Conservation (phyloP, 306 rosid genomes). For the Albizia julibrissin region DNA sequence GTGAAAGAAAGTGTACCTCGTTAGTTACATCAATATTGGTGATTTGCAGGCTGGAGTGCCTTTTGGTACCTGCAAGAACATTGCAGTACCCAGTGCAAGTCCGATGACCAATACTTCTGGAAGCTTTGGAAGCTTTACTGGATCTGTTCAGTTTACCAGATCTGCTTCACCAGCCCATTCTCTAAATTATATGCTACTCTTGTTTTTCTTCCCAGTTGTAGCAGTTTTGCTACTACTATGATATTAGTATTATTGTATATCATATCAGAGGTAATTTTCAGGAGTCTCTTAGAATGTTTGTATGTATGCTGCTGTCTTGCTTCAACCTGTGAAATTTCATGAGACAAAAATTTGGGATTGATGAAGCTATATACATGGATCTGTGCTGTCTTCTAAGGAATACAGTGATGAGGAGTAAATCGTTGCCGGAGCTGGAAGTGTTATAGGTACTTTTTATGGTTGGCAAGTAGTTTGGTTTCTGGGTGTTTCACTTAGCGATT, state of each 20-base stretch:
- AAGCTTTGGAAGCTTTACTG: slow-evolving; percentile 87
- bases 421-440: slow-evolving; percentile 14
- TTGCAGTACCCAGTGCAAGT: slow-evolving; percentile 54
- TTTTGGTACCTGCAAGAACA: slow-evolving; percentile 85
- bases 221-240: slow-evolving; percentile 41
- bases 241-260: slow-evolving; percentile 22
- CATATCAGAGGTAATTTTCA: slow-evolving; percentile 38
- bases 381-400: slow-evolving; percentile 12
- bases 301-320: slow-evolving; percentile 39
- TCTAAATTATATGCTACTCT: slow-evolving; percentile 38
- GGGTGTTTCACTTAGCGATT: neutral
- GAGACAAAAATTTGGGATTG: slow-evolving; percentile 34
- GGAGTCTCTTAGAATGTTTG: slow-evolving; percentile 39
- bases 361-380: slow-evolving; percentile 42
- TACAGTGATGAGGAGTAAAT: neutral
- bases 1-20: neutral
- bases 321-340: slow-evolving; percentile 37
- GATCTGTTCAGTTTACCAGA: slow-evolving; percentile 78
- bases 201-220: slow-evolving; percentile 49
- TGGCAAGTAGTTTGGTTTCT: slow-evolving; percentile 14
- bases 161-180: slow-evolving; percentile 57
- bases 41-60: slow-evolving; percentile 81
- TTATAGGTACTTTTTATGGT: slow-evolving; percentile 54
- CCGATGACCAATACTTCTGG: slow-evolving; percentile 64
- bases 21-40: slow-evolving; percentile 13